Evolutionary conservation across 2,329 filamentous ascomycete species (phyloP), one percentile per base, ranked within the genome.

Genomic region (Bipolaris cookei): DNA sequence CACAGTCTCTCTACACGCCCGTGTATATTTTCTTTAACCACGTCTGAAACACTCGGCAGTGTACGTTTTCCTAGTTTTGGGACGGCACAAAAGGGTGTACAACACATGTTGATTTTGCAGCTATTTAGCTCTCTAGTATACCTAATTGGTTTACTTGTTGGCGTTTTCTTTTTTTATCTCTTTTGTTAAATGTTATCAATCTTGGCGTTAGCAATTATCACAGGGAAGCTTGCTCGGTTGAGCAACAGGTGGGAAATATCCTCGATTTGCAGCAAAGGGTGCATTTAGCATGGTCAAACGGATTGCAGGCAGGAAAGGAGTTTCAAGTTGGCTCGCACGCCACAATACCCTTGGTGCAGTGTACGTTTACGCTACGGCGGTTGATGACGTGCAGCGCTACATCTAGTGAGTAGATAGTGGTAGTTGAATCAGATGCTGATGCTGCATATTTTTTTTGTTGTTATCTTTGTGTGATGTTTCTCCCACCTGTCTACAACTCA

Each of bases 11-110:
- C 56, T 58, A 61, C 56, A 62, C 59, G 43, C 45, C 59, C 51
- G 61, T 65, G 63, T 64, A 65, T 61, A 65, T 64, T 66, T 53
- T 54, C 54, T 58, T 59, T 57, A 38, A 51, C 38, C 23, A 57
- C 34, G 49, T 55, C 53, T 54, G 48, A 56, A 59, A 43, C 39
- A 49, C 38, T 37, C 46, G 50, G 23, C 51, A 48, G 54, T 64
- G 56, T 63, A 58, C 30, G 49, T 54, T 55, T 46, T 46, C 52
- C 43, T 58, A 46, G 46, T 44, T 18, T 28, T 35, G 39, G 49
- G 20, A 37, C 39, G 42, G 21, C 39, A 54, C 42, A 30, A 48
- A 37, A n/a, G 21, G 30, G 39, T 34, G 41, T 52, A 14, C 50
- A 48, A 32, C 51, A 53, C n/a, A 59, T 62, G 56, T 54, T 46